A percentile compares a stretch with the other conserved stretches of the same genome.
These are phyloP conservation scores for Erysimum pusillum DNA, from an alignment of 441 rosid genomes.

Conservation along the genomic window DNA sequence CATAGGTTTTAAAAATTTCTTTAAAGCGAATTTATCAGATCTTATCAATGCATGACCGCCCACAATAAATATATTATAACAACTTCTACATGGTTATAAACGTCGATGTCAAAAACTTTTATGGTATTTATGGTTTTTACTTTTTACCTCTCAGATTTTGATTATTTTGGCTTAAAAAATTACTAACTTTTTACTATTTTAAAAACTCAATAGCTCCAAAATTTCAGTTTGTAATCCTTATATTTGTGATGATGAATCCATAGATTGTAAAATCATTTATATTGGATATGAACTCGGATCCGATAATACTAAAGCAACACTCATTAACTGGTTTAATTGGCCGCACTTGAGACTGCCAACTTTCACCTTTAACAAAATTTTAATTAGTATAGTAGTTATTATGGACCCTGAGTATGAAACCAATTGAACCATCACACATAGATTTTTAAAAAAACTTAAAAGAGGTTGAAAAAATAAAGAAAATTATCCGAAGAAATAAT, in stretches of 20 bases:
- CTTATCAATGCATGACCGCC: background rate
- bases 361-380: constrained; percentile 25
- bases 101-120: background rate
- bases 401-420: constrained; percentile 42
- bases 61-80: background rate
- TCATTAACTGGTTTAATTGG: constrained; percentile 10
- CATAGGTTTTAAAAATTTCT: background rate
- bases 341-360: constrained; percentile 33
- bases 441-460: background rate
- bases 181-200: background rate
- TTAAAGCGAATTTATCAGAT: background rate
- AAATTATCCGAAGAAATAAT: constrained; percentile 23
- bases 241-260: background rate
- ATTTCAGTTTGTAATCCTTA: background rate
- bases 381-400: constrained; percentile 16
- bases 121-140: background rate
- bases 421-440: constrained; percentile 30
- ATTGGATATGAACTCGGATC: constrained; percentile 20
- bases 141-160: background rate
- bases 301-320: constrained; percentile 25
- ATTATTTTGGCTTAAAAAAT: background rate
- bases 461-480: background rate
- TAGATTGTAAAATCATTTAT: background rate
- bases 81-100: background rate
- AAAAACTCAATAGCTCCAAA: background rate